Conservation (phyloP, 345 rosid genomes). For the Salix brachista region DNA sequence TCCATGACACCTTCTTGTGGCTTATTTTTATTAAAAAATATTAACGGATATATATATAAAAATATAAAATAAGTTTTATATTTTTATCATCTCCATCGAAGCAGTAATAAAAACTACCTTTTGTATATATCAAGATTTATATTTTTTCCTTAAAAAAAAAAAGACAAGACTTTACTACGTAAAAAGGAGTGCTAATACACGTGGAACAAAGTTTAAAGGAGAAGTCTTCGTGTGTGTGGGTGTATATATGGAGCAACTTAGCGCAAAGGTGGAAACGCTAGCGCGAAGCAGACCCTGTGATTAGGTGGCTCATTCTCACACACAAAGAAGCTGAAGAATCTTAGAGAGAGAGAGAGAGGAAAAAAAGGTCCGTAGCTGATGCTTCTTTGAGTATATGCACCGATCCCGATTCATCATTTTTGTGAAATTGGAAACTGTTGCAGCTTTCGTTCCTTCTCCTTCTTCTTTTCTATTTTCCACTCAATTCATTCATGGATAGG, state of each 20-base stretch:
- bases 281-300: neutral
- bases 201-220: neutral
- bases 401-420: slow-evolving; percentile 1
- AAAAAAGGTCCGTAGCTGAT: neutral
- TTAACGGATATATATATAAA: too few relatives aligned
- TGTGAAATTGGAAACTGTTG: neutral
- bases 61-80: too few relatives aligned
- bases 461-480: neutral
- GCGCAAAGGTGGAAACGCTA: neutral
- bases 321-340: neutral
- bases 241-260: neutral
- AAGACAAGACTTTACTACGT: too few relatives aligned
- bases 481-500: neutral
- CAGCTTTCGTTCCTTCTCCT: neutral
- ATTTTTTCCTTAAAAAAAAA: too few relatives aligned
- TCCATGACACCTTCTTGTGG: neutral
- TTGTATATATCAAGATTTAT: too few relatives aligned
- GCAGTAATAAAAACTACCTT: too few relatives aligned
- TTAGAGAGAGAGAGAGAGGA: neutral
- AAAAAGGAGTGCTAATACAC: neutral
- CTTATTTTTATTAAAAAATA: too few relatives aligned
- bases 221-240: neutral
- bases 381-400: slow-evolving; percentile 2
- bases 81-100: too few relatives aligned
- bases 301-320: neutral